phyloP scores from a whole-genome alignment of 768 basidiomycete genomes.

The Lactarius akahatsu region DNA sequence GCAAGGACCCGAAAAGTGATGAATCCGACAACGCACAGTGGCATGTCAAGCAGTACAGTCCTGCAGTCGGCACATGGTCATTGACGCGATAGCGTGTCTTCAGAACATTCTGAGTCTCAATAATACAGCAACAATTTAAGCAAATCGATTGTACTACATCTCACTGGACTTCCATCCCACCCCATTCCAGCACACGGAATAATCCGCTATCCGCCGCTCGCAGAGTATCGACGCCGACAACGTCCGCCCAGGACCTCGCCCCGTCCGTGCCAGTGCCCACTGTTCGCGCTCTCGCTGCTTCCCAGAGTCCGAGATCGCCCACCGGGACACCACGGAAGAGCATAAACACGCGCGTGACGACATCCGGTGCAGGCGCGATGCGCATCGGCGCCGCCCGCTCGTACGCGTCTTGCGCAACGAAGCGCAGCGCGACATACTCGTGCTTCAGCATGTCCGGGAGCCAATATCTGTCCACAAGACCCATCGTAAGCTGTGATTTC shows the following conservation, averaged over 20 bases:
- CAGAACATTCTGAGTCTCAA: neutral
- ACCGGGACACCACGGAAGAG: slow-evolving; percentile 42
- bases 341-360: slow-evolving; percentile 50
- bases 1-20: too few species aligned
- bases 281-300: slow-evolving; percentile 28
- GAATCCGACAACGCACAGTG: too few species aligned
- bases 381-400: slow-evolving; percentile 33
- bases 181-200: slow-evolving; percentile 49
- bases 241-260: slow-evolving; percentile 33
- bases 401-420: slow-evolving; percentile 46
- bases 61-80: too few species aligned
- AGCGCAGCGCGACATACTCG: slow-evolving; percentile 44
- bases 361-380: slow-evolving; percentile 42
- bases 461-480: slow-evolving; percentile 38
- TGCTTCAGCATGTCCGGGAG: slow-evolving; percentile 44
- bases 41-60: too few species aligned
- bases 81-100: neutral
- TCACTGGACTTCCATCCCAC: slow-evolving; percentile 31
- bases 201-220: slow-evolving; percentile 33
- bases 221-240: slow-evolving; percentile 39
- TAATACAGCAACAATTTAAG: neutral
- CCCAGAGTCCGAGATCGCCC: slow-evolving; percentile 34
- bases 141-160: neutral
- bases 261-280: slow-evolving; percentile 29
- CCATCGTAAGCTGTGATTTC: neutral